Conservation (phyloP, 257 asterid genomes). For the Thymus mandschuricus region DNA sequence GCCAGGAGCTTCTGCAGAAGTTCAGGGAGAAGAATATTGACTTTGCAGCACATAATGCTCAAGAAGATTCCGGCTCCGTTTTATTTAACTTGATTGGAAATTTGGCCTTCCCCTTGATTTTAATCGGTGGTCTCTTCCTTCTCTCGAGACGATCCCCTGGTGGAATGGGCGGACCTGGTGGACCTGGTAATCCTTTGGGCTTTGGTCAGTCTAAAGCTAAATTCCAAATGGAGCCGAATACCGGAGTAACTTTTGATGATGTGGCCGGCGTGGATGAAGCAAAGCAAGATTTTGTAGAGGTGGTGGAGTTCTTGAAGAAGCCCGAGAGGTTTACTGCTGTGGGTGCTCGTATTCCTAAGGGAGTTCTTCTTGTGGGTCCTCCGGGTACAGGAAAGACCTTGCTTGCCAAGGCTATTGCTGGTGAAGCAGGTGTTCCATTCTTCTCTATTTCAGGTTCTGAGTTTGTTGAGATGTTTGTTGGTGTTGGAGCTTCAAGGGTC, state of each 20-base stretch:
- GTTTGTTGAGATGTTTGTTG: slow-evolving; percentile 99
- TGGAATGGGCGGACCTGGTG: slow-evolving; percentile 99
- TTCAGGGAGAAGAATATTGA: slow-evolving; percentile 91
- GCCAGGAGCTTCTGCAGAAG: slow-evolving; percentile 98
- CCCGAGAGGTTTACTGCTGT: slow-evolving; percentile 98
- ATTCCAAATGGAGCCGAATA: slow-evolving; percentile 99
- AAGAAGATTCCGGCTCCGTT: slow-evolving; percentile 90
- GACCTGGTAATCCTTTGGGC: slow-evolving; percentile 82
- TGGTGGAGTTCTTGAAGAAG: slow-evolving; percentile 94
- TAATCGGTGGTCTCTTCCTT: slow-evolving; percentile 95
- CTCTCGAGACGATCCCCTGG: slow-evolving; percentile 89
- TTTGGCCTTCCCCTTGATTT: slow-evolving; percentile 82
- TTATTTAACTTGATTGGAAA: slow-evolving; percentile 84
- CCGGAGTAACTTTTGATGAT: slow-evolving; percentile 93
- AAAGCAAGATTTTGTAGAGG: slow-evolving; percentile 98
- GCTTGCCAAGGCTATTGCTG: slow-evolving; percentile 97
- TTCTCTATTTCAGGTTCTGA: slow-evolving; percentile 98
- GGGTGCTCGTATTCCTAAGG: slow-evolving; percentile 98
- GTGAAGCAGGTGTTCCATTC: slow-evolving; percentile 99
- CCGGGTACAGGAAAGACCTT: slow-evolving; percentile 99
- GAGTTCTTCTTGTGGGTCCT: slow-evolving; percentile 98
- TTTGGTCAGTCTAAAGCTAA: slow-evolving; percentile 95
- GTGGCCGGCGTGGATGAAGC: slow-evolving; percentile 99
- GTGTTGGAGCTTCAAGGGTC: slow-evolving; percentile 97
- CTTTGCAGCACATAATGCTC: slow-evolving; percentile 94